Conservation (phyloP, 805 yeast genomes). For the Suhomyces kilbournensis region DNA sequence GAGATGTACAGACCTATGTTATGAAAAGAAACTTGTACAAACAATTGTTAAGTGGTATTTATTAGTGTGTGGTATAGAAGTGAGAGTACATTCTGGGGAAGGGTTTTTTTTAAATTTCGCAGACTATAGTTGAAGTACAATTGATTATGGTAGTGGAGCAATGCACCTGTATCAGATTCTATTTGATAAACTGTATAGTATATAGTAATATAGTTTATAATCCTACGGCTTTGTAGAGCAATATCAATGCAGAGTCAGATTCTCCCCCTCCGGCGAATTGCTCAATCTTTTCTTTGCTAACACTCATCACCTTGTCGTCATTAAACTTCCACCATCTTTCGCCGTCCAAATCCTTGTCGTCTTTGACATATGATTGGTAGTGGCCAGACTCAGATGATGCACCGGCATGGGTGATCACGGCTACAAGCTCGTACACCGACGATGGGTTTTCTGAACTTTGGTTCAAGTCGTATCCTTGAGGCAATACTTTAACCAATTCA, state of each 20-base stretch:
- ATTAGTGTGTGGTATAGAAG: no score
- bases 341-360: constrained; percentile 59
- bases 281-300: constrained; percentile 81
- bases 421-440: constrained; percentile 77
- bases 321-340: constrained; percentile 92
- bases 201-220: constrained; percentile 22
- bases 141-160: no score
- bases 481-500: constrained; percentile 43
- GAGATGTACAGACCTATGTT: no score
- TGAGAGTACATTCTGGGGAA: no score
- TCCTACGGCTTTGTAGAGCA: constrained; percentile 82
- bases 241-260: constrained; percentile 88
- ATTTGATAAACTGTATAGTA: background rate
- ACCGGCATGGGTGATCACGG: constrained; percentile 91
- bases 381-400: constrained; percentile 97
- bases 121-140: no score
- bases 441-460: constrained; percentile 75
- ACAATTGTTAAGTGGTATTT: no score
- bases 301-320: constrained; percentile 81
- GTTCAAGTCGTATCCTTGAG: constrained; percentile 26
- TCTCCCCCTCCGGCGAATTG: constrained; percentile 96
- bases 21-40: no score
- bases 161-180: no score
- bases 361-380: constrained; percentile 85
- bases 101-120: no score